A percentile compares a stretch with the other conserved stretches of the same genome.
Evolutionary conservation across 371 early-diverging fungal genomes (phyloP).

Genomic region (Coemansia sp.): DNA sequence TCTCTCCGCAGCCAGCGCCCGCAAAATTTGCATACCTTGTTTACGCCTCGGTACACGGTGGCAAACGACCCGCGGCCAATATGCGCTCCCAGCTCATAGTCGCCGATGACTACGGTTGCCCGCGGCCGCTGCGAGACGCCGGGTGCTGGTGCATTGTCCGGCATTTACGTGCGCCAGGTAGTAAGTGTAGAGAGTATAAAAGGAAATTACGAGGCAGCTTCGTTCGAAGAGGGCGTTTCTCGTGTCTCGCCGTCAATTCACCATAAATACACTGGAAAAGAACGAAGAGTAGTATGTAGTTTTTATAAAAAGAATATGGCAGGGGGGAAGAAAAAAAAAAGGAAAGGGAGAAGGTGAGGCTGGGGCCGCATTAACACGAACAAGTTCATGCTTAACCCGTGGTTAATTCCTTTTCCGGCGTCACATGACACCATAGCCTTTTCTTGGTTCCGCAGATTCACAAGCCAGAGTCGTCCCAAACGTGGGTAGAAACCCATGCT

Average conservation of each 20-base stretch:
- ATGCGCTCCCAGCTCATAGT: slow-evolving; percentile 51
- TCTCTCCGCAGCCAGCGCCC: too few species aligned
- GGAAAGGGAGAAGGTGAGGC: not conserved
- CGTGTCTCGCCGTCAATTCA: slow-evolving; percentile 2
- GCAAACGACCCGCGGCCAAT: slow-evolving; percentile 97
- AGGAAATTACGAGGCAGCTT: not conserved
- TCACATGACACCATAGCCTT: slow-evolving; percentile 21
- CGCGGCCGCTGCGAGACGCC: slow-evolving; percentile 39
- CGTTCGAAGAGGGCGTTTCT: not conserved
- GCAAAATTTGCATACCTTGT: slow-evolving; percentile 51
- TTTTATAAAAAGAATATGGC: slow-evolving; percentile 4
- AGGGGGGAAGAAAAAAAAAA: not conserved
- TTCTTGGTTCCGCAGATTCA: too few species aligned
- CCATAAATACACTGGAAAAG: not conserved
- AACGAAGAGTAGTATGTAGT: not conserved
- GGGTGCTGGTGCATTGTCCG: slow-evolving; percentile 28
- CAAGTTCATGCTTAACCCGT: too few species aligned
- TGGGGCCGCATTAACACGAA: not conserved
- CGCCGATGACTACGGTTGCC: slow-evolving; percentile 51
- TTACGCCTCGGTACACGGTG: slow-evolving; percentile 82
- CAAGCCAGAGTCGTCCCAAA: too few species aligned
- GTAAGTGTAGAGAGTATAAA: slow-evolving; percentile 5
- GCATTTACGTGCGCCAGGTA: slow-evolving; percentile 17
- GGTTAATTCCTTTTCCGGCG: not conserved
- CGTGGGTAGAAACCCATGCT: too few species aligned